These are phyloP conservation scores for Gastrodia elata DNA, from an alignment of 106 monocot species.

Conservation along the genomic window DNA sequence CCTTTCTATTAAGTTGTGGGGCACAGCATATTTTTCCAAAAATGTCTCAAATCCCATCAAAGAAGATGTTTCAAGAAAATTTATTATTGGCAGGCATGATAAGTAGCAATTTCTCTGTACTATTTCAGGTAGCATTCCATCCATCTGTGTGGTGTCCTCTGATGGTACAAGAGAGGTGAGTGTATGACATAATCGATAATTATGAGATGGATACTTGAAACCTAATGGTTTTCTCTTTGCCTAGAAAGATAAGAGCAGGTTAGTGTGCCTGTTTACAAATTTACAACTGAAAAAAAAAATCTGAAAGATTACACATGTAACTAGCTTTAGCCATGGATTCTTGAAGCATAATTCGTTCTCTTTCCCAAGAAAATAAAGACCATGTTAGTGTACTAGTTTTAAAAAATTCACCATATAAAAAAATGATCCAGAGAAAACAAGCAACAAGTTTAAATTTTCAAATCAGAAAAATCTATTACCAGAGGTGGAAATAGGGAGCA, in stretches of 20 bases:
- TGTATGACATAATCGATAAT: slow-evolving; percentile 35
- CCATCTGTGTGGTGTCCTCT: not conserved
- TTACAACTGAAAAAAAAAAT: not conserved
- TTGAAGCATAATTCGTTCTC: too few species aligned
- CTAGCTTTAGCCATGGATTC: not conserved
- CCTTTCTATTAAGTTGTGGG: slow-evolving; percentile 67
- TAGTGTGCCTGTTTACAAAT: not conserved
- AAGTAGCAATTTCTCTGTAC: slow-evolving; percentile 8
- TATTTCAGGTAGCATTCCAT: slow-evolving; percentile 3
- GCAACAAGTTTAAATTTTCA: too few species aligned
- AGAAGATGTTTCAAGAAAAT: slow-evolving; percentile 41
- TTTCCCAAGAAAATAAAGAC: too few species aligned
- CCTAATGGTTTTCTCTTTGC: slow-evolving; percentile 71
- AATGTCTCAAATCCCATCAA: not conserved
- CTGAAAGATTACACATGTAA: not conserved
- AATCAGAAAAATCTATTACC: too few species aligned
- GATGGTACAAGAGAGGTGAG: slow-evolving; percentile 14
- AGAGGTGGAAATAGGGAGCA: too few species aligned
- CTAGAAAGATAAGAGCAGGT: slow-evolving; percentile 24
- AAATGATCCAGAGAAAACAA: too few species aligned
- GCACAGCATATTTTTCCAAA: slow-evolving; percentile 35
- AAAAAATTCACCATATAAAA: not conserved
- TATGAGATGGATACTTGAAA: slow-evolving; percentile 40
- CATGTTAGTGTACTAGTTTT: too few species aligned
- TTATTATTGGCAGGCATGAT: slow-evolving; percentile 46